A percentile compares a stretch with the other conserved stretches of the same genome.
phyloP scores from a whole-genome alignment of 2,329 filamentous ascomycete genomes.

The Phialophora tarda region DNA sequence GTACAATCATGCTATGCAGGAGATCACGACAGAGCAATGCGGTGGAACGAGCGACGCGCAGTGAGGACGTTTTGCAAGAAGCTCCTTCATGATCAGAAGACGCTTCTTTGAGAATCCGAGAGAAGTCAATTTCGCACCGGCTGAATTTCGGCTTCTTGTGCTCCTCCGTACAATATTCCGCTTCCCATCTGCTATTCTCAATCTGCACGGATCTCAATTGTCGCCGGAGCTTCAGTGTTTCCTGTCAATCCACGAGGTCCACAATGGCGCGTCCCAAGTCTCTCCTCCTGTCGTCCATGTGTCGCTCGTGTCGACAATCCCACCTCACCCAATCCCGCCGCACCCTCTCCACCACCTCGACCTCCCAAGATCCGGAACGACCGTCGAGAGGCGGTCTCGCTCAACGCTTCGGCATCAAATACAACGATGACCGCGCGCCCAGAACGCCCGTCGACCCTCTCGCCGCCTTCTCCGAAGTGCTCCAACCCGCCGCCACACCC shows the following conservation, averaged over 20 bases:
- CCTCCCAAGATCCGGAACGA: not conserved
- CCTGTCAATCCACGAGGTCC: conserved; percentile 3
- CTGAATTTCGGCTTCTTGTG: conserved; percentile 18
- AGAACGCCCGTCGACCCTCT: not conserved
- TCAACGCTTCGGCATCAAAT: conserved; percentile 21
- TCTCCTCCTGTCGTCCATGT: conserved; percentile 32
- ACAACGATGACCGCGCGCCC: conserved; percentile 12
- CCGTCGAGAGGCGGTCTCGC: conserved; percentile 16
- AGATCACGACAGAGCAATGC: not conserved
- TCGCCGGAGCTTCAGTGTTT: not conserved
- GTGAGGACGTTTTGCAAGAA: conserved; percentile 18
- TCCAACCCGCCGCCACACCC: conserved; percentile 7
- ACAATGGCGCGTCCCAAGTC: conserved; percentile 31
- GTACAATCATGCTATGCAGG: conserved; percentile 37
- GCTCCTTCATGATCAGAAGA: conserved; percentile 24
- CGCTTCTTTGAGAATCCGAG: conserved; percentile 14
- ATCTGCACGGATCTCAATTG: not conserved
- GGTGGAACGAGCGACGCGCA: conserved; percentile 1
- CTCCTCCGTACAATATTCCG: not conserved
- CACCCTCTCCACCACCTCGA: conserved; percentile 15
- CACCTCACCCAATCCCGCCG: conserved; percentile 23
- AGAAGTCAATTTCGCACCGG: conserved; percentile 27
- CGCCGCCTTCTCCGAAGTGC: conserved; percentile 8
- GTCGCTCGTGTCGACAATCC: conserved; percentile 32
- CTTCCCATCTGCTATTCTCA: not conserved